phyloP scores from a whole-genome alignment of 306 rosid genomes.

The Sphenostylis stenocarpa region DNA sequence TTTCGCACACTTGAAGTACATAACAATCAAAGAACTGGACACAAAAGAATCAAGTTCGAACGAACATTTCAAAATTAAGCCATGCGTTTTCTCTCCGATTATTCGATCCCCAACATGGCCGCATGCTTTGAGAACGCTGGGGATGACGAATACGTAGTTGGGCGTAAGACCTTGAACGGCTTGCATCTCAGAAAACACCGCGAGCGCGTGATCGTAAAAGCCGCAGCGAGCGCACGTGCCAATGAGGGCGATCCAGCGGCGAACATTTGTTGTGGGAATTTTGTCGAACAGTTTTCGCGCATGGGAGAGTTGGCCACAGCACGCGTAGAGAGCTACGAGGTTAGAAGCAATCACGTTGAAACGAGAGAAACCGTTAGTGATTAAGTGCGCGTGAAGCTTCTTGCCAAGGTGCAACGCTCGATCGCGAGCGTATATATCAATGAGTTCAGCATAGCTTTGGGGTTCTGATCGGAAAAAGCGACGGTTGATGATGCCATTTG shows the following conservation, averaged over 20 bases:
- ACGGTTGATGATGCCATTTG: conserved; percentile 24
- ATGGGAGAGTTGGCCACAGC: conserved; percentile 50
- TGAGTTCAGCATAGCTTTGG: conserved; percentile 42
- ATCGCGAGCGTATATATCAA: conserved; percentile 46
- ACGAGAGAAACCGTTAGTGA: conserved; percentile 52
- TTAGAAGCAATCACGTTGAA: conserved; percentile 58
- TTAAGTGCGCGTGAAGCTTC: conserved; percentile 76
- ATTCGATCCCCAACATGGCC: conserved; percentile 52
- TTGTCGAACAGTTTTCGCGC: conserved; percentile 73
- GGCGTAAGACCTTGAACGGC: conserved; percentile 35
- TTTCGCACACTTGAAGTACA: conserved; percentile 67
- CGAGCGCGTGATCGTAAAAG: conserved; percentile 51
- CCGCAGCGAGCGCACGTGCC: conserved; percentile 70
- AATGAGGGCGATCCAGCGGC: conserved; percentile 66
- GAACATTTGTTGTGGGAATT: conserved; percentile 65
- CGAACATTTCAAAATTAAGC: conserved; percentile 51
- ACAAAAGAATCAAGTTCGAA: conserved; percentile 67
- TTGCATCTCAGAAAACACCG: conserved; percentile 58
- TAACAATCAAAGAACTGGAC: conserved; percentile 61
- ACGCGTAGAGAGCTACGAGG: conserved; percentile 51
- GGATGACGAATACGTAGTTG: conserved; percentile 51
- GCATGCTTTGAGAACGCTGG: conserved; percentile 86
- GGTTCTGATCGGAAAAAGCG: conserved; percentile 42
- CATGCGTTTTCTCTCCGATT: conserved; percentile 62
- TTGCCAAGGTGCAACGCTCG: conserved; percentile 52